Percentiles rank a stretch among this genome's conserved stretches.
These are phyloP conservation scores for Anisogramma anomala DNA, from an alignment of 2,329 filamentous ascomycete species.

Conservation along the genomic window DNA sequence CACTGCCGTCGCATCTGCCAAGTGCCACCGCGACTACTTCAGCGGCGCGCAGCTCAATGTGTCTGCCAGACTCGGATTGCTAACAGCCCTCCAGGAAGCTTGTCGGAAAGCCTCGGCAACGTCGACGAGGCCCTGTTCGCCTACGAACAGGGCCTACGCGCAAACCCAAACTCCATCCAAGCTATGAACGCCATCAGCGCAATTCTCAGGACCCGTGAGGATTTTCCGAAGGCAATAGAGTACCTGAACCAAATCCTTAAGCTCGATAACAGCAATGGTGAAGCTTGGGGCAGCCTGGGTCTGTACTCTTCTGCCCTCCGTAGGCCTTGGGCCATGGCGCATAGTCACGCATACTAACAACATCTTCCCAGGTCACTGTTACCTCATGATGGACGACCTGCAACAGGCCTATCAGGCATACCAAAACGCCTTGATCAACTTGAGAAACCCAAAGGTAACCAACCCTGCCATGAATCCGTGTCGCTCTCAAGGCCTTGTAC, in stretches of 20 bases:
- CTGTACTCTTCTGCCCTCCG: neutral
- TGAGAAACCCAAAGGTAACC: conserved; percentile 83
- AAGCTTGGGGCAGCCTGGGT: conserved; percentile 95
- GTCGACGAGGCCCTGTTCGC: conserved; percentile 79
- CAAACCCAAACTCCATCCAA: conserved; percentile 77
- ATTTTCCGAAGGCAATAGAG: conserved; percentile 87
- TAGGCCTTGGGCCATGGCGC: conserved; percentile 19
- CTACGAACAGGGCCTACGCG: conserved; percentile 79
- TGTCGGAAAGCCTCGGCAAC: conserved; percentile 79
- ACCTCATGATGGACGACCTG: conserved; percentile 95
- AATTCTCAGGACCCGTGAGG: conserved; percentile 82
- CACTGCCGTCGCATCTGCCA: neutral
- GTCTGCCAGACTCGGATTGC: conserved; percentile 19
- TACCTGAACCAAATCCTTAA: conserved; percentile 86
- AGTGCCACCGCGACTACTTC: neutral
- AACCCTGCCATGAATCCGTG: too few species aligned
- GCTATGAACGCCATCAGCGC: conserved; percentile 92
- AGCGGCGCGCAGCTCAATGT: neutral
- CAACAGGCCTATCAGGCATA: conserved; percentile 96
- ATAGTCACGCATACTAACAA: conserved; percentile 17
- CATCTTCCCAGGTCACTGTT: conserved; percentile 67
- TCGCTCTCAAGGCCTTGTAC: too few species aligned
- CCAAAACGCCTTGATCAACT: conserved; percentile 85
- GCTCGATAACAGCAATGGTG: conserved; percentile 77
- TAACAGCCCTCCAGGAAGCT: conserved; percentile 49